Base-by-base conservation (phyloP, 169 alveolate genomes). In the Plasmodium vivax region DNA sequence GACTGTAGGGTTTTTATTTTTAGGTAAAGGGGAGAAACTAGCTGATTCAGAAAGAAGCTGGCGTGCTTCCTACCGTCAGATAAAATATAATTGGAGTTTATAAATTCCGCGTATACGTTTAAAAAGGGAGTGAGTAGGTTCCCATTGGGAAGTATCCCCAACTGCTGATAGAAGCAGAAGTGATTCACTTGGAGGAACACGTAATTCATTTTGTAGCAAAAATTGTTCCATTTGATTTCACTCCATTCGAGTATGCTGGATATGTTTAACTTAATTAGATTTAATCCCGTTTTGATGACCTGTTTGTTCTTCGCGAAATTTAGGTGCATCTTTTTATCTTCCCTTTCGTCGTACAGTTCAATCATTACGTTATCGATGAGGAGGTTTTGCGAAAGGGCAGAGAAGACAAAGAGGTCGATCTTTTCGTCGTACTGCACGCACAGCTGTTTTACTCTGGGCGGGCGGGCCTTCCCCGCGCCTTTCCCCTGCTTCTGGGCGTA, bases 361-460 rank as follows among this genome's bases (percentile, higher is more conserved):
- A 90, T 58, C 72, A 90, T 90, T 36, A 90, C 54, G 23, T 54
- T 62, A 90, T 90, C 75, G 51, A 90, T 81, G 45, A 41, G 45
- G n/a, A 58, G 14, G 47, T 79, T 32, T 41, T 79, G 16, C 23
- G 91, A 62, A 19, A 90, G 38, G 3, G 94, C 82, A 27, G 94
- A 90, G 62, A 58, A 90, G 83, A 90, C 36, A 62, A 90, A 90
- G 72, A 90, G 34, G 10, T 90, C 94, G 16, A 90, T 56, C 36
- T 90, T 58, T 58, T 90, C 94, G 7, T 90, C 91, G 80, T 90
- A 90, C 23, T 90, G 83, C 0, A 81, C 77, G 54, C 90, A 90
- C 45, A 90, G 56, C 32, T 90, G 74, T 38, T 41, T 90, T 62
- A 90, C 75, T 41, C 94, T 72, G 27, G 19, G 23, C 36, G 14